Base-by-base conservation (phyloP, 1,284 basidiomycete genomes). In the Tilletia caries region DNA sequence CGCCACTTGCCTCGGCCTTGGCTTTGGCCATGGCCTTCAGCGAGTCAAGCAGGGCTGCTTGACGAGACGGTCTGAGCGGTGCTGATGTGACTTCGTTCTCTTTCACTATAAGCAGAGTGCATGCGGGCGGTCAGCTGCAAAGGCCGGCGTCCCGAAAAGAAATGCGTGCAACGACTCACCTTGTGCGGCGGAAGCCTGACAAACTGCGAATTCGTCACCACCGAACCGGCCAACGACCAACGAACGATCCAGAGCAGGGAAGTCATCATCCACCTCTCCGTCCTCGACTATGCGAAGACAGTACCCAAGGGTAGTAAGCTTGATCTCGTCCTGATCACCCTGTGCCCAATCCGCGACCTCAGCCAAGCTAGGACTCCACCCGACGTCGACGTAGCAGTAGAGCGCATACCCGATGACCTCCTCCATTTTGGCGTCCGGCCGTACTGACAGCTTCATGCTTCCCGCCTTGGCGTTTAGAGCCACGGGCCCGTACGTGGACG, bases 251-350 rank as follows among this genome's bases (percentile, higher is more conserved):
- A 96, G 91, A 1, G 95, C 94, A 34, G 96, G 95, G 79, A 95
- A 98, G 84, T 99, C 96, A 82, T 98, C 95, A 82, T 99, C 96
- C 0, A 98, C 93, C 83, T 97, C 93, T 20, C 96, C 96, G 83
- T 98, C 94, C 80, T 99, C 95, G 8, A 95, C 92, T 69, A 98
- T 94, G 70, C 93, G 87, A 84, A 99, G 83, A n/a, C 93, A 90
- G 95, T 95, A 99, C 0, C 92, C 93, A 1, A 92, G 86, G 0
- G 92, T 91, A 52, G 88, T 90, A 67, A 92, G 85, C 76, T 84
- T 86, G 4, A 86, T 86, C n/a, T 85, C 85, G 82, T 88, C 86
- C 75, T 88, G 89, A 37, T 88, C 86, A 69, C 91, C 75, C 1
- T 33, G 8, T 2, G 43, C 66, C 41, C 67, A 46, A n/a, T 70